Evolutionary conservation across 257 asterid species (phyloP), one percentile per base, ranked within the genome.

Genomic region (Solanum paucissectum): DNA sequence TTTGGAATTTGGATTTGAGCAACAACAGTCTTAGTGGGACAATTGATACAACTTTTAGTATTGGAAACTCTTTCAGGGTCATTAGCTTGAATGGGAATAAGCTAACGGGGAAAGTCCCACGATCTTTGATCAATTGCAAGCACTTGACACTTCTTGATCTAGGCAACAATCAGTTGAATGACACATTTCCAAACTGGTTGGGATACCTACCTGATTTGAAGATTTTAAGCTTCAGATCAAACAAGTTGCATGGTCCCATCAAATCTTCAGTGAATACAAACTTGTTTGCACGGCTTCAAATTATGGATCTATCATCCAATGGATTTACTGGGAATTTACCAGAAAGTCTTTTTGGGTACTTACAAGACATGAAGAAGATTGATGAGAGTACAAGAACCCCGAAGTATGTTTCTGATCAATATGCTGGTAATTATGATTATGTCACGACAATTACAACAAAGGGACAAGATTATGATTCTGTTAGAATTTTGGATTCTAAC

Each of bases 141-240:
- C 0, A 36, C 4, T 27, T 87, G 37, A 6, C 0, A 34, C 11
- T 76, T 0, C 27, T 87, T 21, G 66, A 87, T 75, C 4, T 87
- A 27, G 86, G 77, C 6, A 18, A 34, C 16, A 86, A 86, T 25
- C 5, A 9, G 1, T 40, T 87, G 36, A 73, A 25, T 2, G 77
- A 58, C 14, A 77, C 77, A 33, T 87, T 87, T 36, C 89, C 86
- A 1, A 32, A 14, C 9, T 87, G 89, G 89, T 79, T 87, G 7
- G 77, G 46, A 36, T 11, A 12, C 9, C 86, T 87, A 13, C 69
- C 44, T 6, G 0, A 60, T 14, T 52, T 87, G 44, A 0, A 6
- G 32, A 11, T 60, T 10, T 52, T 87, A 23, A 52, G 20, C 10
- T 58, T 87, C 25, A 55, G 69, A 32, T 77, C 68, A 10, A 62